Evolutionary conservation across 192 early-diverging fungal species (phyloP).

Genomic region (Blastocladiella britannica): DNA sequence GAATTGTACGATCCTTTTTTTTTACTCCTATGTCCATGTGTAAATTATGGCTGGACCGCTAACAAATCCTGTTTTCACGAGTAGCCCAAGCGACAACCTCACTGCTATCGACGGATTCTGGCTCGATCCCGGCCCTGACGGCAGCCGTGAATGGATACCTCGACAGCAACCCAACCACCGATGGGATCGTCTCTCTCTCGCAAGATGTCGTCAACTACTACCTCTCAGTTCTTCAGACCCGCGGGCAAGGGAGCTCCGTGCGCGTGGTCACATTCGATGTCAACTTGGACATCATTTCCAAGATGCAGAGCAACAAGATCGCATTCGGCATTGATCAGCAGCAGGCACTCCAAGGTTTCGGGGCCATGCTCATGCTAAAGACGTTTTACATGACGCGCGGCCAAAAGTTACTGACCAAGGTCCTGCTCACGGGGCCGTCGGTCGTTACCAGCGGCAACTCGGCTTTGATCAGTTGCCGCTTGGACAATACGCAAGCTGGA

Average conservation of each 20-base stretch:
- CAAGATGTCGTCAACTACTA: neutral
- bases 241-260: neutral
- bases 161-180: neutral
- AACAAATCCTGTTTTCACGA: neutral
- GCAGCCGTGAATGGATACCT: neutral
- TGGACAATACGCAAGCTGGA: neutral
- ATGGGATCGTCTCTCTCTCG: neutral
- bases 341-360: neutral
- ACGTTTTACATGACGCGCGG: neutral
- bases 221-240: neutral
- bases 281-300: neutral
- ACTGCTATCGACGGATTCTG: neutral
- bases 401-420: neutral
- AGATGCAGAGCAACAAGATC: neutral
- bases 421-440: neutral
- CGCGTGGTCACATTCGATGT: neutral
- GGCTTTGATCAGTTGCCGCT: neutral
- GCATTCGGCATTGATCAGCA: neutral
- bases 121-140: neutral
- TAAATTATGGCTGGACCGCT: neutral
- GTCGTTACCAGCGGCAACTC: neutral
- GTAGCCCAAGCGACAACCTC: too few relatives aligned
- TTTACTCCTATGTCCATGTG: neutral
- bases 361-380: neutral
- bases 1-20: neutral